Evolutionary conservation across 345 rosid genomes (phyloP), one percentile per base, ranked within the genome.

Genomic region (Salix dunnii): DNA sequence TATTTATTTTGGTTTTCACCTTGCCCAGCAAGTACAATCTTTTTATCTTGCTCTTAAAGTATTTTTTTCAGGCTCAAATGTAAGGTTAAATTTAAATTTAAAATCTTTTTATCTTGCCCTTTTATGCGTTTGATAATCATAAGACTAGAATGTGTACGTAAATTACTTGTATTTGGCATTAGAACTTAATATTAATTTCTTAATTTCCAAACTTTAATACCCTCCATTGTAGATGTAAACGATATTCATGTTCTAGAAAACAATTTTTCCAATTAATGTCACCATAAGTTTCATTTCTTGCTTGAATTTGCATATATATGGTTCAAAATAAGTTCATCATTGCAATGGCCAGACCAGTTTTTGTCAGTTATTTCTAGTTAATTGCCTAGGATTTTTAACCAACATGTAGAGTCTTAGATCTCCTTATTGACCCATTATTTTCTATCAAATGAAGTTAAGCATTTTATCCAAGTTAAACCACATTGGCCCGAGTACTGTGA

Each of bases 321-420:
- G 58, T 42, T 38, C 10, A 73, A 58, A 55, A 69, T 75, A 70
- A 70, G 66, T 64, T 40, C 38, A 70, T 75, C 38, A 38, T 67
- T 46, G 69, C 14, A 66, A 38, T 35, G 25, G 42, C 55, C 38
- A 35, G 74, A 71, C 30, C 74, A 33, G 30, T 51, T 31, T 65
- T 21, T 72, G 75, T 36, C 16, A 58, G 49, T 36, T 72, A 31
- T 58, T 72, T 36, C 49, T 31, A 61, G 21, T 51, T 42, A 36
- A 11, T 42, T 17, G 27, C 33, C 28, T 33, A 43, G 25, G 63
- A 33, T 42, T 64, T 63, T 77, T 49, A 35, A 73, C 75, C 75
- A 74, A 71, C 78, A 65, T 40, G 73, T 70, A 25, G 31, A 20
- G 49, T n/a, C 35, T 21, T 17, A 36, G 42, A 21, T 14, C 74